Conservation (phyloP, 2,329 filamentous ascomycete species). For the Pseudogymnoascus sp. region DNA sequence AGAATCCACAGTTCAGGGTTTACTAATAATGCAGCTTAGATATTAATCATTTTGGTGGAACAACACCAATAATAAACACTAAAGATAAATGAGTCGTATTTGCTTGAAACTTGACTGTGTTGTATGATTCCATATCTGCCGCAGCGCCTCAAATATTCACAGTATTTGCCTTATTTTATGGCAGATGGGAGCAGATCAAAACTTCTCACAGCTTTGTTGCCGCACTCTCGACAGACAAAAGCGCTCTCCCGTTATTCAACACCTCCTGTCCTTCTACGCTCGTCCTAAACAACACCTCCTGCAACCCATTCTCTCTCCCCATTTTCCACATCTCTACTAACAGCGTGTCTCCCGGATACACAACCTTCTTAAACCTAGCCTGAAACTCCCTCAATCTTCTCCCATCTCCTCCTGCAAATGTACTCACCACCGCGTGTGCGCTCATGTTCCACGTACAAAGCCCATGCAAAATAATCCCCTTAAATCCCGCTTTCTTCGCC, state of each 20-base stretch:
- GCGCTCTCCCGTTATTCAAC: background rate
- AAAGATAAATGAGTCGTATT: background rate
- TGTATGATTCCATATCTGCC: background rate
- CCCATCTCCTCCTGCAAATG: conserved; percentile 37
- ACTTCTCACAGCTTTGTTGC: background rate
- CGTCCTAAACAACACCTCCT: conserved; percentile 37
- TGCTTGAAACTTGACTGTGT: background rate
- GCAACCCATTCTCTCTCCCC: conserved; percentile 29
- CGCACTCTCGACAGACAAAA: background rate
- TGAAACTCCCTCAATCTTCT: conserved; percentile 37
- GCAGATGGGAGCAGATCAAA: background rate
- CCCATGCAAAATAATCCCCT: conserved; percentile 41
- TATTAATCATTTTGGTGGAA: background rate
- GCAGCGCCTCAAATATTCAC: background rate
- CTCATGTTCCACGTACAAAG: conserved; percentile 44
- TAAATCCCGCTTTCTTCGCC: conserved; percentile 39
- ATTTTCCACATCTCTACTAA: conserved; percentile 40
- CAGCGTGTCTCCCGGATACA: conserved; percentile 42
- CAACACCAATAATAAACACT: background rate
- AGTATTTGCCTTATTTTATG: background rate
- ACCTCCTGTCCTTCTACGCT: conserved; percentile 25
- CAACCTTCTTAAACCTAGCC: conserved; percentile 41
- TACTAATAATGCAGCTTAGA: background rate
- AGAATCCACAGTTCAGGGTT: background rate
- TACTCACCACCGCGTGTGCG: conserved; percentile 38